These are phyloP conservation scores for Suillus ampliporus DNA, from an alignment of 768 basidiomycete genomes.

Conservation along the genomic window DNA sequence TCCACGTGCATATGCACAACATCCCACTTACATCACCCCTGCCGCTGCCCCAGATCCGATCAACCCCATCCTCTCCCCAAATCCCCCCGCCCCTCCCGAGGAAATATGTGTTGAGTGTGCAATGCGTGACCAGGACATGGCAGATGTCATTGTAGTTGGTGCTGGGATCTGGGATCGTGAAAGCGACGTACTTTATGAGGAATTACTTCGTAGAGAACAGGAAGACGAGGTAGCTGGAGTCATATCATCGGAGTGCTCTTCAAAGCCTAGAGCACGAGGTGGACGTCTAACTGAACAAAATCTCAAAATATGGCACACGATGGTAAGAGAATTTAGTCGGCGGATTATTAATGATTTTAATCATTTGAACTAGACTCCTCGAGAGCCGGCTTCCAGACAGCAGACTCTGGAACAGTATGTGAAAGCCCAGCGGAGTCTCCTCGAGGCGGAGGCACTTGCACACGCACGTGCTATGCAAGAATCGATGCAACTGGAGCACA, in stretches of 20 bases:
- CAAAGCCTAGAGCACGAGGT: slow-evolving; percentile 67
- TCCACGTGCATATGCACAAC: slow-evolving; percentile 71
- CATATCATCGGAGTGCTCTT: slow-evolving; percentile 54
- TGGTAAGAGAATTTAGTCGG: slow-evolving; percentile 55
- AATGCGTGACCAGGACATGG: slow-evolving; percentile 99
- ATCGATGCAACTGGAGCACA: slow-evolving; percentile 73
- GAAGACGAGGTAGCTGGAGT: slow-evolving; percentile 67
- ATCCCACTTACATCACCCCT: slow-evolving; percentile 78
- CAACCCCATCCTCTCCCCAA: slow-evolving; percentile 65
- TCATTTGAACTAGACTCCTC: slow-evolving; percentile 71
- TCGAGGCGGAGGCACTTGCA: slow-evolving; percentile 84
- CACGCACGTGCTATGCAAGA: slow-evolving; percentile 81
- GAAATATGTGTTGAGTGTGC: slow-evolving; percentile 97
- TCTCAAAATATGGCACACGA: slow-evolving; percentile 77
- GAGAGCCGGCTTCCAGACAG: slow-evolving; percentile 85
- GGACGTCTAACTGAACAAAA: slow-evolving; percentile 78
- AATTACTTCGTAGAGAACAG: slow-evolving; percentile 72
- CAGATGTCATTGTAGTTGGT: slow-evolving; percentile 87
- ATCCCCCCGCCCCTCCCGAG: slow-evolving; percentile 59
- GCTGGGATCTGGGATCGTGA: slow-evolving; percentile 91
- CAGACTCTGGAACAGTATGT: slow-evolving; percentile 85
- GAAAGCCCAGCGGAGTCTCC: slow-evolving; percentile 75
- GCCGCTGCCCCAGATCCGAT: slow-evolving; percentile 57
- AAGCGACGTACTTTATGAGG: slow-evolving; percentile 83
- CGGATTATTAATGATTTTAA: slow-evolving; percentile 12